Evolutionary conservation across 2,329 filamentous ascomycete genomes (phyloP), one percentile per base, ranked within the genome.

Genomic region (Aspergillus versicolor): DNA sequence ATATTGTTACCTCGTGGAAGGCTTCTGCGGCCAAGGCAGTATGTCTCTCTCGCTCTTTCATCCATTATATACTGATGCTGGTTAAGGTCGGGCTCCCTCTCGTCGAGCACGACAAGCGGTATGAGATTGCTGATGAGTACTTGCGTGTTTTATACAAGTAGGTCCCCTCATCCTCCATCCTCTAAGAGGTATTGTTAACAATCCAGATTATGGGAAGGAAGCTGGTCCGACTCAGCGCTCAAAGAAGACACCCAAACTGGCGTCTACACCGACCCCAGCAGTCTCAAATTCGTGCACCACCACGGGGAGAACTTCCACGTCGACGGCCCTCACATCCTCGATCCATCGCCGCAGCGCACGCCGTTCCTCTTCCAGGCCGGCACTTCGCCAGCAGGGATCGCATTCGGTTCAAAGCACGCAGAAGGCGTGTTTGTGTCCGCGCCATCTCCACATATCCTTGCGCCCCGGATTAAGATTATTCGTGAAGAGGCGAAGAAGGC

Each of bases 1-100:
- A 88, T 59, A 86, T 88, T 21, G 86, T 89, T 0, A 88, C 85
- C 0, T 80, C 77, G 1, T 86, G 82, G 79, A 84, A 84, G 66
- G 86, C 87, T 63, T 78, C 82, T 0, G 84, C 84, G 0, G 84
- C 85, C 68, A 85, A 86, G 64, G 84, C 83, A 0, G 85, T 87
- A 37, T 37, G 27, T 30, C 8, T 6, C 7, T 6, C 7, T 27
- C 24, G 7, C 7, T 27, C 24, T 9, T 11, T 37, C 32, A 37
- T 37, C 32, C 32, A 21, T 15, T 37, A 3, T 37, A 11, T n/a
- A 37, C 15, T 37, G 34, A 37, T 37, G 13, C 34, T 55, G 84
- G 84, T 0, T 66, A 85, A 2, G 81, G 85, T 13, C 80, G 70
- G 4, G 80, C 81, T 0, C 82, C 84, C 34, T n/a, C 34, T 37